phyloP scores from a whole-genome alignment of 164 flowering plant genomes.

The Brasenia schreberi region DNA sequence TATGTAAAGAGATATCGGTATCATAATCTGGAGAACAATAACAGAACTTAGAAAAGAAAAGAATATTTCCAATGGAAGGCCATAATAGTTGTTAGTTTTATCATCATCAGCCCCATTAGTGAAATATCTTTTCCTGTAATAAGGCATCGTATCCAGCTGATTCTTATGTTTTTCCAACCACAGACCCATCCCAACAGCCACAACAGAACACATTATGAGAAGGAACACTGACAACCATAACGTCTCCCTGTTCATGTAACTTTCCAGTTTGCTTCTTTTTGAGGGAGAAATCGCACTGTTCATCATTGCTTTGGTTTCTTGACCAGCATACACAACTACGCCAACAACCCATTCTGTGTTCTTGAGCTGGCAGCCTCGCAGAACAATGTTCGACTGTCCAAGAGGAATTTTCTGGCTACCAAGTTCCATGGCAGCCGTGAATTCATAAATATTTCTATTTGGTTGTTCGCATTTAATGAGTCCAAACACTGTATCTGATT shows the following conservation, averaged over 20 bases:
- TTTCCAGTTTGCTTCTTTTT: conserved; percentile 77
- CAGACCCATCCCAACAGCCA: conserved; percentile 71
- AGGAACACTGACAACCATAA: conserved; percentile 81
- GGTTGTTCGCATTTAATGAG: conserved; percentile 82
- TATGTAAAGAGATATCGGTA: conserved; percentile 85
- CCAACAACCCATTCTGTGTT: conserved; percentile 83
- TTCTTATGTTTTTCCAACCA: conserved; percentile 56
- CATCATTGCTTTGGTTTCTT: conserved; percentile 94
- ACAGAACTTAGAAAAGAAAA: conserved; percentile 84
- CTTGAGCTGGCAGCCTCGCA: conserved; percentile 94
- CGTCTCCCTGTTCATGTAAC: conserved; percentile 84
- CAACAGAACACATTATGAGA: conserved; percentile 62
- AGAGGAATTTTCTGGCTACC: conserved; percentile 53
- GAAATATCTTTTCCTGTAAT: conserved; percentile 50
- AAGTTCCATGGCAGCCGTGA: conserved; percentile 80
- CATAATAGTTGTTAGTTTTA: conserved; percentile 50
- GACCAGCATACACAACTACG: conserved; percentile 91
- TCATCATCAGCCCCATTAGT: conserved; percentile 21
- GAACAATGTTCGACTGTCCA: conserved; percentile 71
- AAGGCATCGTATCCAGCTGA: conserved; percentile 69
- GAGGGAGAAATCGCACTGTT: conserved; percentile 82
- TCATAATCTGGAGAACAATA: conserved; percentile 94
- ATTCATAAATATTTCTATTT: conserved; percentile 84
- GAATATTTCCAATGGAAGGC: conserved; percentile 68
- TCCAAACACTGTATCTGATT: conserved; percentile 41